Evolutionary conservation across 345 rosid genomes (phyloP).

Genomic region (Eucalyptus regnans): DNA sequence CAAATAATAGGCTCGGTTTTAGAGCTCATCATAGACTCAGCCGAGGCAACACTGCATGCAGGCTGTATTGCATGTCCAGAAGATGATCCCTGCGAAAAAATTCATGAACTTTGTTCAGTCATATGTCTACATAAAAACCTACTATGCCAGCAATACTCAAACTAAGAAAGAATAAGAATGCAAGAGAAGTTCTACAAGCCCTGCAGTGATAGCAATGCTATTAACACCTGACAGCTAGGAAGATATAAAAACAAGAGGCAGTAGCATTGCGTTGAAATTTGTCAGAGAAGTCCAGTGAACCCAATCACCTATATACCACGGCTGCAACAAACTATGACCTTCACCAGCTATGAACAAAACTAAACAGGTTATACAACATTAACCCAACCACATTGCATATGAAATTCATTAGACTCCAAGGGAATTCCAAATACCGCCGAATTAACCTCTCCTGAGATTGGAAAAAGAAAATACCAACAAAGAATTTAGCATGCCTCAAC

Average conservation of each 20-base stretch:
- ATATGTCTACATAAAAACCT: not conserved
- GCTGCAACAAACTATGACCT: not conserved
- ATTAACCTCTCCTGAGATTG: not conserved
- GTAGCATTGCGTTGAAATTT: not conserved
- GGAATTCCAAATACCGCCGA: not conserved
- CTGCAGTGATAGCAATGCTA: not conserved
- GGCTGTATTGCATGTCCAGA: conserved; percentile 49
- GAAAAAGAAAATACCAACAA: not conserved
- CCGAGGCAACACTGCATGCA: conserved; percentile 70
- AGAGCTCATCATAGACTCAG: conserved; percentile 74
- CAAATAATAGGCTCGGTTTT: conserved; percentile 83
- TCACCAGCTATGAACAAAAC: not conserved
- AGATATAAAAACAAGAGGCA: not conserved
- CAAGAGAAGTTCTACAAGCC: not conserved
- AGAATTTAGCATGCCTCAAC: not conserved
- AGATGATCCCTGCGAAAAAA: conserved; percentile 35
- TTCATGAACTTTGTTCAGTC: not conserved
- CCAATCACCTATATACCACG: not conserved
- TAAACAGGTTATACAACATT: not conserved
- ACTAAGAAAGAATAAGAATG: not conserved
- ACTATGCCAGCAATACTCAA: not conserved
- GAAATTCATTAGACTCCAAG: not conserved
- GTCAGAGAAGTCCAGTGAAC: not conserved
- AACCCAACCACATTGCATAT: not conserved
- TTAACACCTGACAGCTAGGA: not conserved